These are phyloP conservation scores for Tetrapisispora pingtungensis DNA, from an alignment of 805 yeast species.

Conservation along the genomic window DNA sequence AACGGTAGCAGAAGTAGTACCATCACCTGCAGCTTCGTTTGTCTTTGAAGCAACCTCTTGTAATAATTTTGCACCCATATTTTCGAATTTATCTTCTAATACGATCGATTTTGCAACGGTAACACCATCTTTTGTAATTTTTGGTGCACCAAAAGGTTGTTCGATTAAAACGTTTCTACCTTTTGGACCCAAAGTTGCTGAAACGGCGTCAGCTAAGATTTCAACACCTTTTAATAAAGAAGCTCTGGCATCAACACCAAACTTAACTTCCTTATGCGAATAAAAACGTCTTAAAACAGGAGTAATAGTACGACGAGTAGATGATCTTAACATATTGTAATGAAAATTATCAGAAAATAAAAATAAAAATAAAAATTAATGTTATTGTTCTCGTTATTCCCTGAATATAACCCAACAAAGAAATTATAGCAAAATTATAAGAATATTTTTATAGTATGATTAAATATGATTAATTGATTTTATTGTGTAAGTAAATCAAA, in stretches of 20 bases:
- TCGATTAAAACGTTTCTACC: conserved; percentile 96
- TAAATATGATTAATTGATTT: too few relatives aligned
- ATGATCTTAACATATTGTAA: conserved; percentile 14
- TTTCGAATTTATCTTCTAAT: conserved; percentile 84
- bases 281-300: conserved; percentile 23
- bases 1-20: conserved; percentile 96
- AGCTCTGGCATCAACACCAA: conserved; percentile 96
- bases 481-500: too few relatives aligned
- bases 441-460: too few relatives aligned
- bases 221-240: conserved; percentile 90
- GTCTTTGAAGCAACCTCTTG: conserved; percentile 97
- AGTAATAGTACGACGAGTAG: conserved; percentile 13
- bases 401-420: too few relatives aligned
- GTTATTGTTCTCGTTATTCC: too few relatives aligned
- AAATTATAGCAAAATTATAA: too few relatives aligned
- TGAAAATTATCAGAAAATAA: too few relatives aligned
- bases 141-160: conserved; percentile 93
- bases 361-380: too few relatives aligned
- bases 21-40: conserved; percentile 96
- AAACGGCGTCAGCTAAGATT: conserved; percentile 89
- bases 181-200: conserved; percentile 94
- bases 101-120: conserved; percentile 85
- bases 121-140: conserved; percentile 98
- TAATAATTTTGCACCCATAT: conserved; percentile 87
- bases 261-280: conserved; percentile 83